A percentile compares a stretch with the other conserved stretches of the same genome.
phyloP scores from a whole-genome alignment of 2,329 filamentous ascomycete species.

The Pseudopithomyces maydicus region DNA sequence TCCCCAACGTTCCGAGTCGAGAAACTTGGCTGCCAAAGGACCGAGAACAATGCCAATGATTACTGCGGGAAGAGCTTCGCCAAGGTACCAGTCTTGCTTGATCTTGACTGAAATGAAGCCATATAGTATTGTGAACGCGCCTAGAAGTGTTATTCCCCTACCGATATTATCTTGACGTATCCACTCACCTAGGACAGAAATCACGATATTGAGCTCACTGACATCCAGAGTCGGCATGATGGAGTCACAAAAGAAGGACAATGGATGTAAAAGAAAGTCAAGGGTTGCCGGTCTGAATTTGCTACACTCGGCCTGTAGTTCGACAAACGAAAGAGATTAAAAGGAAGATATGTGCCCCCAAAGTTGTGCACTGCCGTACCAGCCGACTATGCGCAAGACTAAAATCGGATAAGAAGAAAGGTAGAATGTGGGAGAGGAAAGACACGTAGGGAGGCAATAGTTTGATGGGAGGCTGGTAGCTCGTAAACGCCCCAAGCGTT shows the following conservation, averaged over 20 bases:
- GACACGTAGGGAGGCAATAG: too few species aligned
- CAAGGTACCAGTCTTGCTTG: constrained; percentile 60
- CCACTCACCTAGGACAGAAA: constrained; percentile 48
- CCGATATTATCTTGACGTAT: neutral
- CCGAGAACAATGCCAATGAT: constrained; percentile 60
- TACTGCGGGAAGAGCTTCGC: constrained; percentile 58
- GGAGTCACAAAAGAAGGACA: neutral
- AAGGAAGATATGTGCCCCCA: neutral
- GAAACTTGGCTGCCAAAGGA: constrained; percentile 59
- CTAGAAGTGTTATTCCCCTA: constrained; percentile 23
- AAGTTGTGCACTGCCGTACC: neutral
- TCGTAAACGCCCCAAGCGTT: too few species aligned
- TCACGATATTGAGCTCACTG: constrained; percentile 57
- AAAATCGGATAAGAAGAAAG: neutral
- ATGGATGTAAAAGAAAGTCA: neutral
- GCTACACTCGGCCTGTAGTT: too few species aligned
- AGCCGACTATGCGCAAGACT: neutral
- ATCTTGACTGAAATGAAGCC: constrained; percentile 59
- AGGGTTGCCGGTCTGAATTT: too few species aligned
- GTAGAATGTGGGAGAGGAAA: neutral
- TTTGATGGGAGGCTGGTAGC: too few species aligned
- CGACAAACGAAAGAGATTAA: neutral
- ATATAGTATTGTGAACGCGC: constrained; percentile 55
- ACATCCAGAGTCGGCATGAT: constrained; percentile 53
- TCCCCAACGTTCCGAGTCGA: constrained; percentile 52